Evolutionary conservation across 2,329 filamentous ascomycete species (phyloP).

Genomic region (Graphiopsis chlorocephala): DNA sequence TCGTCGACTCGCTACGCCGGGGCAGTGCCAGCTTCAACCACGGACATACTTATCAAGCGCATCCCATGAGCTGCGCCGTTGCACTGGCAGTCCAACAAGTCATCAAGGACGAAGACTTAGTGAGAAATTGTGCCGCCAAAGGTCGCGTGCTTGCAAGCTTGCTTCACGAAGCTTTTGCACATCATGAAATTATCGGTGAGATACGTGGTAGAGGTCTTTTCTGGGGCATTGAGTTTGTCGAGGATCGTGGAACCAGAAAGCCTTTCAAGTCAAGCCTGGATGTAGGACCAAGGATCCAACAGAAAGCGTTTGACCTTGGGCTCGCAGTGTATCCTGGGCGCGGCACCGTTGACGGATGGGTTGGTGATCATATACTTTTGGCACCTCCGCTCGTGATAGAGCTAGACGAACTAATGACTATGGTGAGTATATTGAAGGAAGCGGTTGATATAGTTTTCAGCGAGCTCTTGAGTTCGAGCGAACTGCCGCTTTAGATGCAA

Average conservation of each 20-base stretch:
- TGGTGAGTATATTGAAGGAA: neutral
- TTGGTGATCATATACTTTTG: neutral
- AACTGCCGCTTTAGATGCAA: too few relatives aligned
- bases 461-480: too few relatives aligned
- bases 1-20: conserved; percentile 46
- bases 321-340: neutral
- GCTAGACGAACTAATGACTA: neutral
- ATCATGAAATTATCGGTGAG: conserved; percentile 53
- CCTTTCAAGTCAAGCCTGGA: neutral
- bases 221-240: conserved; percentile 41
- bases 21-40: conserved; percentile 49
- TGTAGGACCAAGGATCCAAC: neutral
- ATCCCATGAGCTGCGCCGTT: conserved; percentile 56
- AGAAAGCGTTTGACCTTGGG: neutral
- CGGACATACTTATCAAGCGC: conserved; percentile 61
- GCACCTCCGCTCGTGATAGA: neutral
- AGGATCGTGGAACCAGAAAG: neutral
- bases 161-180: conserved; percentile 42
- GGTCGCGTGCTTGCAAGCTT: conserved; percentile 47
- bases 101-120: conserved; percentile 33
- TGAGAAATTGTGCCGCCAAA: conserved; percentile 32
- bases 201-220: conserved; percentile 59
- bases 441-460: too few relatives aligned
- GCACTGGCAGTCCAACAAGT: conserved; percentile 61
- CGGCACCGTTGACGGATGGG: neutral